Percentiles rank a stretch among this genome's conserved stretches.
These are phyloP conservation scores for Cutaneotrichosporon sp. DNA, from an alignment of 1,284 basidiomycete genomes.

Conservation along the genomic window DNA sequence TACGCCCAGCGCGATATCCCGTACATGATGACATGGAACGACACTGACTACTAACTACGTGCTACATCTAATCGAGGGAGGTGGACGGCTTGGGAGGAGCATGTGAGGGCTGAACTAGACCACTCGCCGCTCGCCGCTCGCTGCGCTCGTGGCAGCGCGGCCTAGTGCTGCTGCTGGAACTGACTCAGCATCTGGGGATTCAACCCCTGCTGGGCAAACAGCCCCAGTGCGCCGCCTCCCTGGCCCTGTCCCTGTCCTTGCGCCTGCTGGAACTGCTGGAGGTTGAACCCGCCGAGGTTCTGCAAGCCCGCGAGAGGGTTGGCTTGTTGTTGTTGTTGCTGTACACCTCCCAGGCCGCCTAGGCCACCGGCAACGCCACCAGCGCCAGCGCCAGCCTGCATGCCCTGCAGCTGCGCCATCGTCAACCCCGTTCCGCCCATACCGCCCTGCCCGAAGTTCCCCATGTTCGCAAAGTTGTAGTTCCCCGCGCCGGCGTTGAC, in stretches of 20 bases:
- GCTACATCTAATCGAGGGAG: too few species aligned
- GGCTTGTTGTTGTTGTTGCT: too few species aligned
- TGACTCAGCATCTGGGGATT: constrained; percentile 5
- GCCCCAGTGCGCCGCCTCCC: constrained; percentile 5
- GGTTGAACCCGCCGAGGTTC: neutral
- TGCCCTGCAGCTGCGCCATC: constrained; percentile 1
- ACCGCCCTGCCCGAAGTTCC: neutral
- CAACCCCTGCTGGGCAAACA: constrained; percentile 3
- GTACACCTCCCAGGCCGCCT: too few species aligned
- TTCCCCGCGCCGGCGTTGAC: neutral
- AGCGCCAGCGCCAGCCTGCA: neutral
- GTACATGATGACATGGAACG: too few species aligned
- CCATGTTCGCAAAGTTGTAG: neutral
- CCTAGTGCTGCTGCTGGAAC: constrained; percentile 13
- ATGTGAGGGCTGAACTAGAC: too few species aligned
- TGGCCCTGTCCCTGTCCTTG: neutral
- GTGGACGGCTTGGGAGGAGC: too few species aligned
- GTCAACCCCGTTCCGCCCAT: neutral
- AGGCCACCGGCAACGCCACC: too few species aligned
- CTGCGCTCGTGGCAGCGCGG: too few species aligned
- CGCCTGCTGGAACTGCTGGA: constrained; percentile 14
- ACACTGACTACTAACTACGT: too few species aligned
- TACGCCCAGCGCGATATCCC: too few species aligned
- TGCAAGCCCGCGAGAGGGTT: neutral
- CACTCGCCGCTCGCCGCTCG: too few species aligned